phyloP scores from a whole-genome alignment of 805 yeast genomes.

The Lipomyces starkeyi region DNA sequence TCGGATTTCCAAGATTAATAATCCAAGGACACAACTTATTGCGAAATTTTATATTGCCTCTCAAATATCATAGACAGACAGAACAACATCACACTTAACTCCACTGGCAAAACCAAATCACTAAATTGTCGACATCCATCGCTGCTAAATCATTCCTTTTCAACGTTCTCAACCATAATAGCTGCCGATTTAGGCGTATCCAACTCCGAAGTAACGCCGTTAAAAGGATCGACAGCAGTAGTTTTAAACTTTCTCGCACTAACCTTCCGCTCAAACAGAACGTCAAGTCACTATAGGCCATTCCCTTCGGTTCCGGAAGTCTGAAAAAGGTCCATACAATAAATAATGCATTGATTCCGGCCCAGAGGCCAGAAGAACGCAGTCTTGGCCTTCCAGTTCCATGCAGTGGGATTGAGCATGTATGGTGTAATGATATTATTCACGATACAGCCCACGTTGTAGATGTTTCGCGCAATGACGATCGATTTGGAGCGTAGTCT shows the following conservation, averaged over 20 bases:
- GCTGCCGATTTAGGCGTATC: background rate
- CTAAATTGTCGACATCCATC: too few species aligned
- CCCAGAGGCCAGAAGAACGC: slow-evolving; percentile 42
- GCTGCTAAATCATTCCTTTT: too few species aligned
- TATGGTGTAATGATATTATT: slow-evolving; percentile 49
- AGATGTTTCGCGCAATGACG: slow-evolving; percentile 50
- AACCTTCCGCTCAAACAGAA: slow-evolving; percentile 49
- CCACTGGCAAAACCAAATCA: too few species aligned
- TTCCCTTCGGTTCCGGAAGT: slow-evolving; percentile 63
- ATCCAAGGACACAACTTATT: too few species aligned
- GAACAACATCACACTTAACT: too few species aligned
- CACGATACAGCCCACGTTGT: slow-evolving; percentile 39
- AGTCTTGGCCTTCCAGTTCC: slow-evolving; percentile 37
- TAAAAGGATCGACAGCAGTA: slow-evolving; percentile 3
- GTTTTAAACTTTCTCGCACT: slow-evolving; percentile 19
- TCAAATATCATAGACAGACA: too few species aligned
- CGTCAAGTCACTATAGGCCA: slow-evolving; percentile 68
- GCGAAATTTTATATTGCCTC: too few species aligned
- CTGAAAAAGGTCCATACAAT: slow-evolving; percentile 56
- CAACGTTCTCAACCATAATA: background rate
- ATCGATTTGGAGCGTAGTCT: slow-evolving; percentile 53
- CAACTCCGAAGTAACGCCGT: background rate
- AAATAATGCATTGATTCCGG: slow-evolving; percentile 47
- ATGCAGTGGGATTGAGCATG: slow-evolving; percentile 56
- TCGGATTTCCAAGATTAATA: too few species aligned